Percentiles rank a stretch among this genome's conserved stretches.
These are phyloP conservation scores for Ananas comosus DNA, from an alignment of 176 grass and related monocot species.

Conservation along the genomic window DNA sequence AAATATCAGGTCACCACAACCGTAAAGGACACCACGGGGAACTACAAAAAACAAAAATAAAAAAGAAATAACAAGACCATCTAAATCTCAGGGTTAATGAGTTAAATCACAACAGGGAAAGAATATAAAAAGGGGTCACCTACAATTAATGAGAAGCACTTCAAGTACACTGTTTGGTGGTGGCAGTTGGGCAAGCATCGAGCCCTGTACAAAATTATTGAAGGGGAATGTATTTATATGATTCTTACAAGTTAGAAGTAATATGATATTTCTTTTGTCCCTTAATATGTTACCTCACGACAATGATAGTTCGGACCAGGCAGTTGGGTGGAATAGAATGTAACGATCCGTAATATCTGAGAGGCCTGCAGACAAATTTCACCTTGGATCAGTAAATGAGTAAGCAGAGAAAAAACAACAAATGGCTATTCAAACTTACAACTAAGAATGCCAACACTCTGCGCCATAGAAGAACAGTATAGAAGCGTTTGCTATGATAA, in stretches of 20 bases:
- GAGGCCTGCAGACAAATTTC: slow-evolving; percentile 43
- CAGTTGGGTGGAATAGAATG: slow-evolving; percentile 96
- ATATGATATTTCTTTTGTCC: background rate
- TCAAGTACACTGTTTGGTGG: slow-evolving; percentile 59
- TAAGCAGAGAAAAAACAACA: background rate
- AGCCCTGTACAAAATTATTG: slow-evolving; percentile 44
- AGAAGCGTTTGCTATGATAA: slow-evolving; percentile 90
- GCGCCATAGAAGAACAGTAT: slow-evolving; percentile 89
- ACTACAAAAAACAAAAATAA: slow-evolving; percentile 41
- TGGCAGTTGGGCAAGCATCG: slow-evolving; percentile 56
- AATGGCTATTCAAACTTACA: slow-evolving; percentile 40
- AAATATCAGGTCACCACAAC: slow-evolving; percentile 98
- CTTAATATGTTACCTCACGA: slow-evolving; percentile 49
- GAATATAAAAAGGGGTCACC: slow-evolving; percentile 14
- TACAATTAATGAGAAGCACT: slow-evolving; percentile 93
- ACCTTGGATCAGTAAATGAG: background rate
- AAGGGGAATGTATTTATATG: background rate
- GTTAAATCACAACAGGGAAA: slow-evolving; percentile 7
- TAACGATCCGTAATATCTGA: slow-evolving; percentile 67
- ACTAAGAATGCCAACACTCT: slow-evolving; percentile 89
- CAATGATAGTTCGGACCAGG: slow-evolving; percentile 98
- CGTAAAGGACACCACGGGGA: slow-evolving; percentile 80
- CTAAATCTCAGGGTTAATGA: slow-evolving; percentile 7
- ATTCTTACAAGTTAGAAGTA: background rate
- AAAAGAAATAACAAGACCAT: background rate